Base-by-base conservation (phyloP, 805 yeast genomes). In the Lipomyces yamanashiensis region DNA sequence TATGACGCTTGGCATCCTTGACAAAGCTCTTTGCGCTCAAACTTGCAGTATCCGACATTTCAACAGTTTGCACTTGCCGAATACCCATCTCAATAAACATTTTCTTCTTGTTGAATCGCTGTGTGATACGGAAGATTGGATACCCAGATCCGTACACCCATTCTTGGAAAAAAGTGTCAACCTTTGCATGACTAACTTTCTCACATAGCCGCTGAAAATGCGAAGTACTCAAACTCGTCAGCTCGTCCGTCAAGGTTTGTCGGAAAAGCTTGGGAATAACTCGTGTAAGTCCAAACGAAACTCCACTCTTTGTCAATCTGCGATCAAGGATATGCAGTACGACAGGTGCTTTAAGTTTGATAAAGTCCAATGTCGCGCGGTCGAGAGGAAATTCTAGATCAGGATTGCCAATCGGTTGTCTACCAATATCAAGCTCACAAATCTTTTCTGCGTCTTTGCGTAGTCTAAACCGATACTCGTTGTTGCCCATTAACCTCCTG, bases 151-250 rank as follows among this genome's bases (percentile, higher is more conserved):
- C 90, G 75, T 81, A 85, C 1, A 95, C 89, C 99, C 99, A 95
- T 74, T 96, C 97, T 69, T 86, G 87, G 76, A 95, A 95, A 72
- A 95, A 95, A 0, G 80, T 71, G 51, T 90, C 97, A 8, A 95
- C 79, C 66, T 89, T 86, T 70, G 87, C 89, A 69, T 93, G 91
- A 62, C 93, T 90, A 8, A 95, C 98, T 70, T 92, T 89, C 73
- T 95, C 99, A 75, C 98, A 92, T n/a, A 92, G 88, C 69, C 89
- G 87, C 71, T 89, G 96, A 72, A 95, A 92, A 76, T 95, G 98
- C 10, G 82, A 79, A 0, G 97, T 87, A 7, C 96, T 87, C 33
- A 93, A 75, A 71, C 88, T 88, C 15, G 84, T 84, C 56, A 95
- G 78, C 71, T 95, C 99, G 17, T 96, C 96, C 7, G 96, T 90